Conservation (phyloP, 371 early-diverging fungal genomes). For the Apophysomyces ossiformis region DNA sequence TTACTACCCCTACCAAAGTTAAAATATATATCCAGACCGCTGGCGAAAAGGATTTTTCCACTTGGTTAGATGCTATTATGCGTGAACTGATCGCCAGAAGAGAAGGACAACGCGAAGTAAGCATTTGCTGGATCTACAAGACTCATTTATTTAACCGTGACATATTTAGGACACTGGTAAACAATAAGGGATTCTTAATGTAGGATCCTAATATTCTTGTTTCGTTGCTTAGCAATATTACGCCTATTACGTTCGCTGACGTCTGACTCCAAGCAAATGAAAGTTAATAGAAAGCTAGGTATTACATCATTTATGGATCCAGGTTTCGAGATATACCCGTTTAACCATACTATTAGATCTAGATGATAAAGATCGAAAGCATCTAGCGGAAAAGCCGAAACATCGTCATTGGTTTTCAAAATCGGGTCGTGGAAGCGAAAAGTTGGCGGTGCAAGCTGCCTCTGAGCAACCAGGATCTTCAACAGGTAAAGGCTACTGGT, state of each 20-base stretch:
- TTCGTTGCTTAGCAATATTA: conserved; percentile 21
- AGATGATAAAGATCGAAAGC: conserved; percentile 23
- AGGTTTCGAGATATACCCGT: background rate
- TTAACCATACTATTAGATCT: conserved; percentile 7
- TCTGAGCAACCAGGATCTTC: conserved; percentile 15
- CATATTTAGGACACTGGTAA: conserved; percentile 23
- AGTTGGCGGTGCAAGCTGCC: conserved; percentile 17
- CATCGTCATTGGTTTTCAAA: conserved; percentile 36
- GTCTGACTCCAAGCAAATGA: conserved; percentile 30
- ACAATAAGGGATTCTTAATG: background rate
- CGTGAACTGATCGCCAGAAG: conserved; percentile 51
- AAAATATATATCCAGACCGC: conserved; percentile 47
- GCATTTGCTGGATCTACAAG: background rate
- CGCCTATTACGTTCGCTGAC: conserved; percentile 24
- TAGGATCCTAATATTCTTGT: background rate
- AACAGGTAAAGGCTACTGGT: conserved; percentile 5
- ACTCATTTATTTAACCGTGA: background rate
- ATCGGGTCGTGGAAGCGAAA: conserved; percentile 25
- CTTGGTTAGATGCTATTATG: conserved; percentile 58
- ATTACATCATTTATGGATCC: conserved; percentile 6
- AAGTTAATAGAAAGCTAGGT: conserved; percentile 31
- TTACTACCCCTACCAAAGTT: conserved; percentile 36
- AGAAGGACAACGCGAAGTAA: conserved; percentile 33
- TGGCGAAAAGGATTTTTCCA: conserved; percentile 43
- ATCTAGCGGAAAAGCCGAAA: conserved; percentile 22